Percentiles rank a stretch among this genome's conserved stretches.
phyloP scores from a whole-genome alignment of 345 rosid species.

The Eucalyptus guilfoylei region DNA sequence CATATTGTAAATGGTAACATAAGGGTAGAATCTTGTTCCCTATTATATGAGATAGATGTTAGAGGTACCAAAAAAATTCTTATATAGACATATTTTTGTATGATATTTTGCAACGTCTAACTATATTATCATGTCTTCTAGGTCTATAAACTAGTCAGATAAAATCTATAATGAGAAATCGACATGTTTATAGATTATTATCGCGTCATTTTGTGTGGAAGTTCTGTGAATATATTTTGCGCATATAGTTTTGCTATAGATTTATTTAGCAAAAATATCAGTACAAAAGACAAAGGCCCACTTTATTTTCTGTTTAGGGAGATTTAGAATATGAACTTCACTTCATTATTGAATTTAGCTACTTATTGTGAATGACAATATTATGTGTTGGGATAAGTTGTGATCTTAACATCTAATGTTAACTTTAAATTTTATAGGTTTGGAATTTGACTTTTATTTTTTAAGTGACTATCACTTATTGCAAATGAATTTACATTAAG shows the following conservation, averaged over 20 bases:
- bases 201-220: background rate
- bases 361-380: background rate
- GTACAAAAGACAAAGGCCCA: background rate
- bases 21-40: background rate
- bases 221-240: background rate
- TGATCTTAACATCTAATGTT: background rate
- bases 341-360: background rate
- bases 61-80: background rate
- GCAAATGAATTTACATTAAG: background rate
- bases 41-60: background rate
- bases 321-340: background rate
- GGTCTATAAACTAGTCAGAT: background rate
- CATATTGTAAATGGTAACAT: background rate
- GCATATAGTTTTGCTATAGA: background rate
- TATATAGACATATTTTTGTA: background rate
- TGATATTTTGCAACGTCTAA: background rate
- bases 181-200: background rate
- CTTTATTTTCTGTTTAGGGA: background rate
- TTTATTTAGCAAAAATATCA: background rate
- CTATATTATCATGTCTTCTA: background rate
- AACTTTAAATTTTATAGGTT: background rate
- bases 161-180: background rate
- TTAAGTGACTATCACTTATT: background rate
- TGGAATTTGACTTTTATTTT: background rate
- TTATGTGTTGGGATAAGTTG: background rate